A percentile compares a stretch with the other conserved stretches of the same genome.
phyloP scores from a whole-genome alignment of 1,284 basidiomycete genomes.

The Prillingera fragicola region DNA sequence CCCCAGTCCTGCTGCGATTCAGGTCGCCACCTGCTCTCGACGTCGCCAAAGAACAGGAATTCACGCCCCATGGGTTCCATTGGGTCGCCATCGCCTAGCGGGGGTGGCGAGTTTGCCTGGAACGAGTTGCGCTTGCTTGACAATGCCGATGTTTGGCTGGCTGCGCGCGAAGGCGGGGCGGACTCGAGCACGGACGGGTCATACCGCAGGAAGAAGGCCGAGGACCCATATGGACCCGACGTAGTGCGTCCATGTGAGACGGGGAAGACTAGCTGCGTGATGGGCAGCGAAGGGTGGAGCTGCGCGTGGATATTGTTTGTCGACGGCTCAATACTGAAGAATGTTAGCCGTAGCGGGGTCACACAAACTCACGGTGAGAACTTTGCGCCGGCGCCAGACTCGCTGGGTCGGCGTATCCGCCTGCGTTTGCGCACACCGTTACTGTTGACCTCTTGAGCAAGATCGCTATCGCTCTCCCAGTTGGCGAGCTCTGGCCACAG shows the following conservation, averaged over 20 bases:
- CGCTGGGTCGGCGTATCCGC: slow-evolving; percentile 8
- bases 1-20: slow-evolving; percentile 21
- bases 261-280: slow-evolving; percentile 37
- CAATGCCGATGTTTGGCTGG: not conserved
- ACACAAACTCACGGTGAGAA: slow-evolving; percentile 30
- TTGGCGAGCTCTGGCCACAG: slow-evolving; percentile 45
- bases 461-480: slow-evolving; percentile 28
- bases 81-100: not conserved
- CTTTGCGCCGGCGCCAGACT: slow-evolving; percentile 25
- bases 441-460: no score
- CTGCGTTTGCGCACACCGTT: slow-evolving; percentile 8
- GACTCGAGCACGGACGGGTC: slow-evolving; percentile 19
- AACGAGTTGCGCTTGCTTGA: not conserved
- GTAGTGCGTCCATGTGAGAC: slow-evolving; percentile 43
- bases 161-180: slow-evolving; percentile 2
- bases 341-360: not conserved
- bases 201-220: slow-evolving; percentile 44
- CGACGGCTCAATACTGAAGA: not conserved
- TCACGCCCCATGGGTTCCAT: slow-evolving; percentile 18
- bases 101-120: no score
- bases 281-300: slow-evolving; percentile 31
- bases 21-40: slow-evolving; percentile 30
- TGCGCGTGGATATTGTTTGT: slow-evolving; percentile 13
- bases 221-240: slow-evolving; percentile 38
- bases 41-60: slow-evolving; percentile 47